Percentiles rank a stretch among this genome's conserved stretches.
Evolutionary conservation across 257 asterid genomes (phyloP).

Genomic region (Solanum appendiculatum): DNA sequence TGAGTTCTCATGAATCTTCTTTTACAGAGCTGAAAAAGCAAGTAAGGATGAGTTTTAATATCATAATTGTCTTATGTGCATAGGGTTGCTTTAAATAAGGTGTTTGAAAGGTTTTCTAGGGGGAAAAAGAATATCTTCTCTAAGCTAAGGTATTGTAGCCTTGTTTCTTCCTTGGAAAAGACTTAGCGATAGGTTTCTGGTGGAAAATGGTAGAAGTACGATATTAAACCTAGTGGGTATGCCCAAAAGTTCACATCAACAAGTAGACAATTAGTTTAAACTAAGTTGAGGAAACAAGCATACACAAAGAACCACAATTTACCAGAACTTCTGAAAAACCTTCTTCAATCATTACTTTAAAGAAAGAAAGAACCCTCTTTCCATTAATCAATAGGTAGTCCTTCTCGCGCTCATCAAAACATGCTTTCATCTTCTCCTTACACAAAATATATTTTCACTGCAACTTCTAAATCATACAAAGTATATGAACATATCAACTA

Average conservation of each 20-base stretch:
- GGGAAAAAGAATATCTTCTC: not conserved
- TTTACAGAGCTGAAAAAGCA: not conserved
- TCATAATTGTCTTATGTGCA: not conserved
- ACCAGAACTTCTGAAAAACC: not conserved
- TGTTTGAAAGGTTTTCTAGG: not conserved
- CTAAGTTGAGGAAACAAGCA: not conserved
- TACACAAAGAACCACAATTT: not conserved
- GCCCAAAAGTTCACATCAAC: not conserved
- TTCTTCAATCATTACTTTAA: slow-evolving; percentile 8
- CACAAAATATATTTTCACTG: not conserved
- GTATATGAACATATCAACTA: not conserved
- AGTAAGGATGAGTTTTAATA: not conserved
- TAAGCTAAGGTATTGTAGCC: no score
- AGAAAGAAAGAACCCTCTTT: slow-evolving; percentile 4
- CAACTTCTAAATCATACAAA: not conserved
- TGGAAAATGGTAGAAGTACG: not conserved
- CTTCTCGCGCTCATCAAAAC: not conserved
- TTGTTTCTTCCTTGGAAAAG: no score
- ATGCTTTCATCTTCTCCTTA: not conserved
- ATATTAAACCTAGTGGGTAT: not conserved
- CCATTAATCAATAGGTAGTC: not conserved
- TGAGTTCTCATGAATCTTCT: not conserved
- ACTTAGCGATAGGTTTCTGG: no score
- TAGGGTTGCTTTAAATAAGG: not conserved
- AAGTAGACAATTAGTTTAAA: not conserved